Conservation (phyloP, 208 protist species). For the Giardia duodenalis region DNA sequence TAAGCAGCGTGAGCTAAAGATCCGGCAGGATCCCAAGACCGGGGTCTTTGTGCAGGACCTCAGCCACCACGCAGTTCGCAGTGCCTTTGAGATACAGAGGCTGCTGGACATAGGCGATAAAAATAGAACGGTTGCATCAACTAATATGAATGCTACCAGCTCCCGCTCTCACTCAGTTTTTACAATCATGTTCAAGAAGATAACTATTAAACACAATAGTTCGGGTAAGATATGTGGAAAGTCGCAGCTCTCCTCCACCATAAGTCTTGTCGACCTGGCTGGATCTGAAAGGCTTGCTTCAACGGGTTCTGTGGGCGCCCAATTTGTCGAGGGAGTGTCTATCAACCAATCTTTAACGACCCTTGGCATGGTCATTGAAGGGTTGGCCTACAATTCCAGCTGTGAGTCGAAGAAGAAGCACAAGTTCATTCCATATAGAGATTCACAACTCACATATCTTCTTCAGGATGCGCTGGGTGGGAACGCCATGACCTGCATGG, state of each 20-base stretch:
- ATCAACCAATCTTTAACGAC: not conserved
- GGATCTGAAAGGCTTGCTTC: slow-evolving; percentile 30
- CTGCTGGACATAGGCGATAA: slow-evolving; percentile 61
- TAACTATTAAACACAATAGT: not conserved
- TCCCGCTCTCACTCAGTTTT: slow-evolving; percentile 72
- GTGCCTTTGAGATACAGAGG: slow-evolving; percentile 55
- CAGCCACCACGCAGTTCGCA: slow-evolving; percentile 52
- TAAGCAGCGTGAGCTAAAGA: slow-evolving; percentile 39
- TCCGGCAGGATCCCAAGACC: slow-evolving; percentile 46
- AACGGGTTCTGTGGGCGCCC: slow-evolving; percentile 25
- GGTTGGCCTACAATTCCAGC: not conserved
- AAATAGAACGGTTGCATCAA: slow-evolving; percentile 66
- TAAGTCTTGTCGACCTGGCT: slow-evolving; percentile 36
- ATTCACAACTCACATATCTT: slow-evolving; percentile 48
- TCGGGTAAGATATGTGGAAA: not conserved
- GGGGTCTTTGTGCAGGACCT: slow-evolving; percentile 49
- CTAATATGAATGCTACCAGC: slow-evolving; percentile 67
- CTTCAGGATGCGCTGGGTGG: slow-evolving; percentile 48
- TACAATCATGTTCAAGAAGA: slow-evolving; percentile 52
- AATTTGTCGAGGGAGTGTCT: not conserved
- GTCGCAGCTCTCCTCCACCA: not conserved
- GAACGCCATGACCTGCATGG: slow-evolving; percentile 48
- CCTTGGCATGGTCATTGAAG: slow-evolving; percentile 6
- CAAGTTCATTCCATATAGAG: slow-evolving; percentile 29
- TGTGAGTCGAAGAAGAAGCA: slow-evolving; percentile 9